Conservation (phyloP, 2,329 filamentous ascomycete species). For the Simplicillium aogashimaense region DNA sequence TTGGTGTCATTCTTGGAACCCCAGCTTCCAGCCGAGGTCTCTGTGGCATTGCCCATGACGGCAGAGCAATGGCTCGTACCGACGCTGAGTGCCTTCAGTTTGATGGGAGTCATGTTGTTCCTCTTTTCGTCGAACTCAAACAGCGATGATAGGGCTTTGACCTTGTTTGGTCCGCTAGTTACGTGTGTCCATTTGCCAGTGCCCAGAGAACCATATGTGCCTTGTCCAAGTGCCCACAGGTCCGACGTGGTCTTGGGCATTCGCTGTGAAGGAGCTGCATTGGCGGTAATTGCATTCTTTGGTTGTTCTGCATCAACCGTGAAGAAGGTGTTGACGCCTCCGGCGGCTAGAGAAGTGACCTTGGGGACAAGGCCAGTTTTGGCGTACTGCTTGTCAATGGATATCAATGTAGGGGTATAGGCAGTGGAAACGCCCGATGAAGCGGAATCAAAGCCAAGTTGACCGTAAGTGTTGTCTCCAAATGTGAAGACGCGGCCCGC, state of each 20-base stretch:
- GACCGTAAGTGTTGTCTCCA: constrained; percentile 86
- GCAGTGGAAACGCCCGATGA: constrained; percentile 45
- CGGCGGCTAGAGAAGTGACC: constrained; percentile 73
- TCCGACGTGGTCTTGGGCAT: constrained; percentile 37
- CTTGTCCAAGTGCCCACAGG: constrained; percentile 78
- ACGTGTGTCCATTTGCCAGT: constrained; percentile 86
- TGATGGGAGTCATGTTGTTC: constrained; percentile 65
- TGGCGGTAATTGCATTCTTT: constrained; percentile 6
- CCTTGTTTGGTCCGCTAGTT: constrained; percentile 65
- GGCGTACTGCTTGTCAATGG: constrained; percentile 63
- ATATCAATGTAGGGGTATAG: constrained; percentile 61
- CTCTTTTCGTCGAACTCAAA: constrained; percentile 76
- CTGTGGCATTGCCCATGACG: constrained; percentile 71
- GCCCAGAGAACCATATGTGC: constrained; percentile 74
- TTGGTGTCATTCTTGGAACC: constrained; percentile 62
- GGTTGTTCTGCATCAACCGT: constrained; percentile 65
- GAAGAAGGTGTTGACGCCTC: constrained; percentile 81
- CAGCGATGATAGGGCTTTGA: constrained; percentile 74
- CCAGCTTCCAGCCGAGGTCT: constrained; percentile 43
- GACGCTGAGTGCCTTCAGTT: constrained; percentile 60
- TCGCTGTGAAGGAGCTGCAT: constrained; percentile 19
- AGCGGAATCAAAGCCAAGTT: constrained; percentile 72
- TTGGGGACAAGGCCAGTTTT: constrained; percentile 51
- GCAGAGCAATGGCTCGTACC: constrained; percentile 76
- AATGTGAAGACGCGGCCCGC: constrained; percentile 75